Conservation (phyloP, 495 filamentous ascomycete species). For the Penicillium macrosclerotiorum region DNA sequence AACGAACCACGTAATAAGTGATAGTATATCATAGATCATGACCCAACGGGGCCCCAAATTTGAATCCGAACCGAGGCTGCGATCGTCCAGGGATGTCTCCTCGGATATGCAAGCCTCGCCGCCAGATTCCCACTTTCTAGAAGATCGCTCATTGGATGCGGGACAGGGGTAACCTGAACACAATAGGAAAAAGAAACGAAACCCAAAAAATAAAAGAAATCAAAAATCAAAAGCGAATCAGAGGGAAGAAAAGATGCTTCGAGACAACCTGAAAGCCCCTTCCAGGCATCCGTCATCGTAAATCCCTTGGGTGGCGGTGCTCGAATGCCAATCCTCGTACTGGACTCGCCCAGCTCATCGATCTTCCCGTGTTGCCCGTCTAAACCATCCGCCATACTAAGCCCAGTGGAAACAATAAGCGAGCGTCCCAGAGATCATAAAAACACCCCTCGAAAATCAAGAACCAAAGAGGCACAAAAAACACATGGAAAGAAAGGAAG, state of each 20-base stretch:
- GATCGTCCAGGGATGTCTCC: constrained; percentile 11
- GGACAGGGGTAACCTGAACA: too few relatives aligned
- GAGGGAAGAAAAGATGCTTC: not conserved
- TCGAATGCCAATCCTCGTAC: constrained; percentile 6
- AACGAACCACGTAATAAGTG: too few relatives aligned
- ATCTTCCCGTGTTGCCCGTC: too few relatives aligned
- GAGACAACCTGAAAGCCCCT: too few relatives aligned
- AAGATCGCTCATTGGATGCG: constrained; percentile 9
- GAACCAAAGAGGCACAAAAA: too few relatives aligned
- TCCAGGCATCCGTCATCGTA: too few relatives aligned
- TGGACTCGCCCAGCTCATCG: too few relatives aligned
- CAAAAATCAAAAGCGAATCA: not conserved
- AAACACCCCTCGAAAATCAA: not conserved
- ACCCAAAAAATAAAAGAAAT: constrained; percentile 2
- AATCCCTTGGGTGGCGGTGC: constrained; percentile 1
- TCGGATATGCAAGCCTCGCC: constrained; percentile 11
- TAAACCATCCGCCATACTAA: not conserved
- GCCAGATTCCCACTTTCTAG: constrained; percentile 3
- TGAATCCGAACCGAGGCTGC: not conserved
- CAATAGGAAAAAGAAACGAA: not conserved
- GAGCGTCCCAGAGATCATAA: not conserved
- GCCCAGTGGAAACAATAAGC: not conserved
- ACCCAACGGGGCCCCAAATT: too few relatives aligned
- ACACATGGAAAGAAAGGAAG: constrained; percentile 9
- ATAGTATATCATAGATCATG: too few relatives aligned